Evolutionary conservation across 2,329 filamentous ascomycete species (phyloP).

Genomic region (Penicillium sp.): DNA sequence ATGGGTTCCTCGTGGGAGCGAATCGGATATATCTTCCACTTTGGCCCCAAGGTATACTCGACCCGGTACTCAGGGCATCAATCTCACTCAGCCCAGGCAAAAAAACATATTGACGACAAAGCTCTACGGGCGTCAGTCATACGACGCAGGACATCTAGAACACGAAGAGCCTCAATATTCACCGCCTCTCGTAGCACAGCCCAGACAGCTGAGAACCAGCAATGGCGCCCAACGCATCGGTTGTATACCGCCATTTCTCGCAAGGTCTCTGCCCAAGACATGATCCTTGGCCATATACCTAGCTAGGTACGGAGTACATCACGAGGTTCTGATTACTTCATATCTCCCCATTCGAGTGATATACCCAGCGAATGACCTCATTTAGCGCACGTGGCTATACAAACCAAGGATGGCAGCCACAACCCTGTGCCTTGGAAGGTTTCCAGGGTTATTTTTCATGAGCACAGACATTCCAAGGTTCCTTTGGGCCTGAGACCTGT

Average conservation of each 20-base stretch:
- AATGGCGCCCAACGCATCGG: background rate
- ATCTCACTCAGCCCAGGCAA: background rate
- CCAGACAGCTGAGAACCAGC: background rate
- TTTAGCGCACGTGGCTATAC: constrained; percentile 2
- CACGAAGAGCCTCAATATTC: background rate
- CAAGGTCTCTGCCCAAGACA: background rate
- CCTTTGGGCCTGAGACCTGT: background rate
- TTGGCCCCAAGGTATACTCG: background rate
- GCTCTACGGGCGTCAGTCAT: background rate
- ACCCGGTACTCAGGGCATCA: background rate
- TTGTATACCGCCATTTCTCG: background rate
- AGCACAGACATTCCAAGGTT: background rate
- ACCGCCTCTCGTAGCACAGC: background rate
- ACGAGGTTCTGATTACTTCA: background rate
- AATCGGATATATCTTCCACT: constrained; percentile 2
- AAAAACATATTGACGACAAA: background rate
- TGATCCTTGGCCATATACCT: background rate
- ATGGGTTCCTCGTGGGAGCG: background rate
- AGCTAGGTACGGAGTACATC: background rate
- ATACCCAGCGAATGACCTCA: constrained; percentile 4
- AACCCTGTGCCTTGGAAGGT: background rate
- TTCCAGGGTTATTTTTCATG: background rate
- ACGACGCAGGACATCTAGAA: background rate
- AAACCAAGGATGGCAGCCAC: background rate
- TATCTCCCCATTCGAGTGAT: background rate